Evolutionary conservation across 495 filamentous ascomycete genomes (phyloP).

Genomic region (Aspergillus bertholletiae): DNA sequence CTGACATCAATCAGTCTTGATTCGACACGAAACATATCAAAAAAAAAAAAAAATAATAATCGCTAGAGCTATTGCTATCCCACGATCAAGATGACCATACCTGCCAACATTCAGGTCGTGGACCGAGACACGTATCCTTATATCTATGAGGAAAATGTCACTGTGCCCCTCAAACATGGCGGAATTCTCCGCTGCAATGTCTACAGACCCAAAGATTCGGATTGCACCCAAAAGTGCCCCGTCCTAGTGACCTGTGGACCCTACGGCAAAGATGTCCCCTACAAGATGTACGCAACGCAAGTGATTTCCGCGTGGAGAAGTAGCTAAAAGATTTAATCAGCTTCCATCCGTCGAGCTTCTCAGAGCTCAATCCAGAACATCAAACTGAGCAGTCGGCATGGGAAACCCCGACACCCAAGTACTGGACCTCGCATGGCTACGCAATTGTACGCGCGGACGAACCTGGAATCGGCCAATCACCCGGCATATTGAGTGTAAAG

Average conservation of each 20-base stretch:
- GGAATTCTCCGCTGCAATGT: neutral
- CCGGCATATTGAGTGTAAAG: conserved; percentile 47
- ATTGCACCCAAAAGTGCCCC: conserved; percentile 26
- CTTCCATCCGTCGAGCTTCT: conserved; percentile 40
- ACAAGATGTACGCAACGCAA: conserved; percentile 25
- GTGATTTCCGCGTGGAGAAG: neutral
- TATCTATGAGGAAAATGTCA: neutral
- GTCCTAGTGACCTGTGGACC: conserved; percentile 56
- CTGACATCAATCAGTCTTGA: too few relatives aligned
- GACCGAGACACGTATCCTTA: neutral
- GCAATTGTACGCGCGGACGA: conserved; percentile 51
- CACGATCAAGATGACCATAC: too few relatives aligned
- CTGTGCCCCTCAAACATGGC: neutral
- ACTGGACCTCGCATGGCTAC: conserved; percentile 51
- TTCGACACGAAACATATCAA: too few relatives aligned
- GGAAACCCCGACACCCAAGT: conserved; percentile 54
- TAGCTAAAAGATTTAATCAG: conserved; percentile 3
- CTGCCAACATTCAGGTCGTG: neutral
- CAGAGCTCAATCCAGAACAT: conserved; percentile 44
- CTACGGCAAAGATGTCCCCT: conserved; percentile 56
- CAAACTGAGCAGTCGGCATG: conserved; percentile 43
- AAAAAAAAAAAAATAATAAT: too few relatives aligned
- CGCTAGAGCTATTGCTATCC: too few relatives aligned
- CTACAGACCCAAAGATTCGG: conserved; percentile 4
- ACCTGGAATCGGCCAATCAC: conserved; percentile 47